Conservation (phyloP, 768 basidiomycete species). For the Lyophyllum shimeji region DNA sequence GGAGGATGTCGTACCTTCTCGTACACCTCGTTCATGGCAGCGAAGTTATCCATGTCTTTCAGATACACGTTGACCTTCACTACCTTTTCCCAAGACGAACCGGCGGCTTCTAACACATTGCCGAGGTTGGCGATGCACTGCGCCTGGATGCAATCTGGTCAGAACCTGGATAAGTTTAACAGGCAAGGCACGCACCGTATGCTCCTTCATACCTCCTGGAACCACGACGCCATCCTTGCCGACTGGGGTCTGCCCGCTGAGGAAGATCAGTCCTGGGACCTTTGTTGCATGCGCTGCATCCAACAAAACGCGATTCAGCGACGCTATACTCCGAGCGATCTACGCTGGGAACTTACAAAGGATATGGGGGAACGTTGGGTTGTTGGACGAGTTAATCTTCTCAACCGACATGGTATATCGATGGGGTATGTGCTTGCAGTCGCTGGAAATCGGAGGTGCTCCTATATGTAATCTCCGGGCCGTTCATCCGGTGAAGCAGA, state of each 20-base stretch:
- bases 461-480: not conserved
- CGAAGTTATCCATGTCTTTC: slow-evolving; percentile 59
- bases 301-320: not conserved
- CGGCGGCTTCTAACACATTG: slow-evolving; percentile 51
- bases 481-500: not conserved
- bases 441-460: not conserved
- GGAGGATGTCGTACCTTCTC: slow-evolving; percentile 37
- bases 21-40: slow-evolving; percentile 57
- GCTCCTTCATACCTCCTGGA: slow-evolving; percentile 55
- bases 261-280: slow-evolving; percentile 56
- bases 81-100: slow-evolving; percentile 62
- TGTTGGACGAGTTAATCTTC: slow-evolving; percentile 53
- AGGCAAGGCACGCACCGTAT: slow-evolving; percentile 43
- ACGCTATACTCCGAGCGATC: slow-evolving; percentile 13
- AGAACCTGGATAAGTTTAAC: not conserved
- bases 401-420: slow-evolving; percentile 42
- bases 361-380: slow-evolving; percentile 44
- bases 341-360: slow-evolving; percentile 38
- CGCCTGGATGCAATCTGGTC: slow-evolving; percentile 29
- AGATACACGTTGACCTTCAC: slow-evolving; percentile 59
- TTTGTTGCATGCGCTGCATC: slow-evolving; percentile 54
- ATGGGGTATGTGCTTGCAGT: not conserved
- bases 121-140: slow-evolving; percentile 58
- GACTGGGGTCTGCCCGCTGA: slow-evolving; percentile 60
- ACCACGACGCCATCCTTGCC: slow-evolving; percentile 49